These are phyloP conservation scores for Botrytis paeoniae DNA, from an alignment of 2,329 filamentous ascomycete genomes.

Conservation along the genomic window DNA sequence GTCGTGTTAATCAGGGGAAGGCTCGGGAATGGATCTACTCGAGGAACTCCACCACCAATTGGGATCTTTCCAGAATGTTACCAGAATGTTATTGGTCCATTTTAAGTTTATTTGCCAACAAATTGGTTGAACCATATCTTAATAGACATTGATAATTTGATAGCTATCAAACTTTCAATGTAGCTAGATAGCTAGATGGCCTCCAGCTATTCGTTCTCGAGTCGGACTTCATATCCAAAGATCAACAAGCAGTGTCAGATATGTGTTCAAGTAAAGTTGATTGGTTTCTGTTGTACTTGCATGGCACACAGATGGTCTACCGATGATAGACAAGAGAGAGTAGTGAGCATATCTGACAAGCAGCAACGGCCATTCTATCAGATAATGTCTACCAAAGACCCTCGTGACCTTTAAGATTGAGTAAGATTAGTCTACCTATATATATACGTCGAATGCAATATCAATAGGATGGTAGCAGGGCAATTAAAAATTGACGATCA, in stretches of 20 bases:
- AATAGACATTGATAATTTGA: neutral
- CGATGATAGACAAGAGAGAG: neutral
- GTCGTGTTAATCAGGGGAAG: constrained; percentile 17
- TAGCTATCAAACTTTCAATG: neutral
- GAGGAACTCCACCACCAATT: neutral
- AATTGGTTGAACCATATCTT: neutral
- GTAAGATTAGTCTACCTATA: neutral
- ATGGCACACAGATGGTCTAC: neutral
- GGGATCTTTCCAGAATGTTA: neutral
- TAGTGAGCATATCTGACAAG: neutral
- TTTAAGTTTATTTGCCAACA: constrained; percentile 9
- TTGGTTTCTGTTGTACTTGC: neutral
- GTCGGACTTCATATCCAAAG: no score
- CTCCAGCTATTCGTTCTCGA: neutral
- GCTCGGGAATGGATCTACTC: constrained; percentile 1
- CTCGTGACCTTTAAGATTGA: neutral
- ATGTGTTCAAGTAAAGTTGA: neutral
- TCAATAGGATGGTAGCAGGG: neutral
- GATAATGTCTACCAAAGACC: neutral
- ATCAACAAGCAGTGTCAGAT: neutral
- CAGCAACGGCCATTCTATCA: neutral
- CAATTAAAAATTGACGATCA: constrained; percentile 6
- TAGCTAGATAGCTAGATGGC: neutral
- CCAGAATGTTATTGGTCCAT: constrained; percentile 1
- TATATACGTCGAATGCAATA: neutral